Evolutionary conservation across 352 stramenopile genomes (phyloP).

Genomic region (Saprolegnia diclina): DNA sequence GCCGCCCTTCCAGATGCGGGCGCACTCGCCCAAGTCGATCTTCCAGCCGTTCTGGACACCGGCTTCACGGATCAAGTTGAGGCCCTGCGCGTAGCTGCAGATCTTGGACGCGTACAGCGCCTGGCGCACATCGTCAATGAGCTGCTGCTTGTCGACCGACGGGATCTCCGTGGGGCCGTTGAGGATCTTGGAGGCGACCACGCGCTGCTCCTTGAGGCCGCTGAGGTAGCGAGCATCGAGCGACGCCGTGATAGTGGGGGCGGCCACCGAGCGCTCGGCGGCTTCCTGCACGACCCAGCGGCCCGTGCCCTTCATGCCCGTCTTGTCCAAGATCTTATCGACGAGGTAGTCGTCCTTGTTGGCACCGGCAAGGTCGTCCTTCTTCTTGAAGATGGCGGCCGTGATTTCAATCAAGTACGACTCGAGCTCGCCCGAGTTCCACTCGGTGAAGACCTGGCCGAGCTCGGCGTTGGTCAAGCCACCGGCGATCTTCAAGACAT

Average conservation of each 20-base stretch:
- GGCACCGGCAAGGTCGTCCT: slow-evolving; percentile 88
- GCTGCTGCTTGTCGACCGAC: slow-evolving; percentile 88
- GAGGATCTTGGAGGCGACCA: slow-evolving; percentile 90
- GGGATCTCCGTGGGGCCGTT: slow-evolving; percentile 91
- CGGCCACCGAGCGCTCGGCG: slow-evolving; percentile 94
- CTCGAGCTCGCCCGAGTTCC: slow-evolving; percentile 96
- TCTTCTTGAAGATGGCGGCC: slow-evolving; percentile 94
- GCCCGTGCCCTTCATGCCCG: slow-evolving; percentile 98
- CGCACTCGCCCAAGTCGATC: slow-evolving; percentile 95
- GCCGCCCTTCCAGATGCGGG: slow-evolving; percentile 98
- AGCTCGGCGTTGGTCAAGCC: slow-evolving; percentile 90
- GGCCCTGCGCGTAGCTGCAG: slow-evolving; percentile 96
- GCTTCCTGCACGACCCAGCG: slow-evolving; percentile 94
- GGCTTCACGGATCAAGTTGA: slow-evolving; percentile 93
- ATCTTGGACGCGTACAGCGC: slow-evolving; percentile 99
- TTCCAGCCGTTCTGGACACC: slow-evolving; percentile 95
- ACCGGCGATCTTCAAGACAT: slow-evolving; percentile 92
- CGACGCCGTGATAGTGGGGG: slow-evolving; percentile 95
- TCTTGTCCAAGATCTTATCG: slow-evolving; percentile 98
- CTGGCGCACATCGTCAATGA: slow-evolving; percentile 95
- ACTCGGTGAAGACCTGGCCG: slow-evolving; percentile 91
- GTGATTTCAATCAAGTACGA: slow-evolving; percentile 99
- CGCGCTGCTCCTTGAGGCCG: slow-evolving; percentile 93
- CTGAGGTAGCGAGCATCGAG: slow-evolving; percentile 96
- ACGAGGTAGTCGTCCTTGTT: slow-evolving; percentile 75